A percentile compares a stretch with the other conserved stretches of the same genome.
These are phyloP conservation scores for Mucor indicus DNA, from an alignment of 371 early-diverging fungal genomes.

Conservation along the genomic window DNA sequence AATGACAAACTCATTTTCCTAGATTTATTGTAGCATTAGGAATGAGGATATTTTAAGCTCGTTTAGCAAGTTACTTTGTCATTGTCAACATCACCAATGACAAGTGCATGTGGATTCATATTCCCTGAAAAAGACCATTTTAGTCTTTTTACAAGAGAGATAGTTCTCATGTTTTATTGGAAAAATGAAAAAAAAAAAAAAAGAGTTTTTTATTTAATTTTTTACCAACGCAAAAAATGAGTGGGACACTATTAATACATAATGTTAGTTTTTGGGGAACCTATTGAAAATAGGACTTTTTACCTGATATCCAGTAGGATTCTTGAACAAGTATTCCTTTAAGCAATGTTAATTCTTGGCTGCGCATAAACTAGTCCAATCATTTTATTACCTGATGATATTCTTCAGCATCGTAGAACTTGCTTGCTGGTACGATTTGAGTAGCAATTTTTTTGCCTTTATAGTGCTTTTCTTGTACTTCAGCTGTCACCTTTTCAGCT, in stretches of 20 bases:
- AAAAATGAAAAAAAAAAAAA: neutral
- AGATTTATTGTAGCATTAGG: conserved; percentile 1
- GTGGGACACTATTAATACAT: conserved; percentile 20
- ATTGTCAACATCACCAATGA: conserved; percentile 80
- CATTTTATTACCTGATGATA: conserved; percentile 69
- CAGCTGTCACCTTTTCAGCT: conserved; percentile 66
- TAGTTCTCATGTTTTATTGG: conserved; percentile 46
- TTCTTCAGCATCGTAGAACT: conserved; percentile 86
- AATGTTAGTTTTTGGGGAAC: no score
- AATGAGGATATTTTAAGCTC: neutral
- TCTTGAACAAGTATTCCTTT: conserved; percentile 36
- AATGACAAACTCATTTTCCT: conserved; percentile 84
- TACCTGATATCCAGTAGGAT: conserved; percentile 44
- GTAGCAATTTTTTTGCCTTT: conserved; percentile 66
- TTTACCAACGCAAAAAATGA: conserved; percentile 30
- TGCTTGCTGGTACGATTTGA: conserved; percentile 64
- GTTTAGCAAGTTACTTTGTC: conserved; percentile 56
- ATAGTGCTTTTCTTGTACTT: conserved; percentile 58
- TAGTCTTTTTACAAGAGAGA: conserved; percentile 71
- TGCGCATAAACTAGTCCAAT: neutral
- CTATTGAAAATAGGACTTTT: no score
- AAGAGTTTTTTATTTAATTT: neutral
- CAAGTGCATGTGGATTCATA: conserved; percentile 77
- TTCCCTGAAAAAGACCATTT: conserved; percentile 82
- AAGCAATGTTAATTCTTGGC: neutral